Conservation (phyloP, 2,329 filamentous ascomycete genomes). For the Trichophyton rubrum region DNA sequence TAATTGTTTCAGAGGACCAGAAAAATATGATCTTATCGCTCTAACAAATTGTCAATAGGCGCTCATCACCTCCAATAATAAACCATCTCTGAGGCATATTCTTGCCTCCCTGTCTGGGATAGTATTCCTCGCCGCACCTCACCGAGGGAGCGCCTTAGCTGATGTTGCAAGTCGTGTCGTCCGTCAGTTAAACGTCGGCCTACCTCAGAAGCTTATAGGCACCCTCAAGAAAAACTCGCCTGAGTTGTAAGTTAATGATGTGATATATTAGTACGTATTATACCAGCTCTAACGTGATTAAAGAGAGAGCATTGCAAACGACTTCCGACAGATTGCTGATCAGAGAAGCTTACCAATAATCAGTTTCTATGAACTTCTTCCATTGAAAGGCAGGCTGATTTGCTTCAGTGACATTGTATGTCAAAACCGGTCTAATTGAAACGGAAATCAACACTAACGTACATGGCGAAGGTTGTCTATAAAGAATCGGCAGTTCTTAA, state of each 20-base stretch:
- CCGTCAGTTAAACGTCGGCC: too few species aligned
- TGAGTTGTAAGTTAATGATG: too few species aligned
- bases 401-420: background rate
- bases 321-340: background rate
- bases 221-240: too few species aligned
- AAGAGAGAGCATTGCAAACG: background rate
- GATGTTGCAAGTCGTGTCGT: background rate
- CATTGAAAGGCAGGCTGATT: background rate
- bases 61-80: constrained; percentile 5
- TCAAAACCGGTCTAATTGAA: too few species aligned
- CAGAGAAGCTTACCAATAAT: background rate
- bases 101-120: background rate
- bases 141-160: constrained; percentile 1
- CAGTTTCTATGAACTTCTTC: background rate
- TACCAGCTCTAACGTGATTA: too few species aligned
- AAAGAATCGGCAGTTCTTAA: constrained; percentile 4
- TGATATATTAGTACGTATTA: too few species aligned
- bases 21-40: too few species aligned
- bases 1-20: too few species aligned
- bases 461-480: background rate
- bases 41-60: background rate
- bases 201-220: too few species aligned
- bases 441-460: background rate
- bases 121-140: constrained; percentile 4
- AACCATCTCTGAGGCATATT: background rate